These are phyloP conservation scores for Meira miltonrushii DNA, from an alignment of 1,284 basidiomycete species.

Conservation along the genomic window DNA sequence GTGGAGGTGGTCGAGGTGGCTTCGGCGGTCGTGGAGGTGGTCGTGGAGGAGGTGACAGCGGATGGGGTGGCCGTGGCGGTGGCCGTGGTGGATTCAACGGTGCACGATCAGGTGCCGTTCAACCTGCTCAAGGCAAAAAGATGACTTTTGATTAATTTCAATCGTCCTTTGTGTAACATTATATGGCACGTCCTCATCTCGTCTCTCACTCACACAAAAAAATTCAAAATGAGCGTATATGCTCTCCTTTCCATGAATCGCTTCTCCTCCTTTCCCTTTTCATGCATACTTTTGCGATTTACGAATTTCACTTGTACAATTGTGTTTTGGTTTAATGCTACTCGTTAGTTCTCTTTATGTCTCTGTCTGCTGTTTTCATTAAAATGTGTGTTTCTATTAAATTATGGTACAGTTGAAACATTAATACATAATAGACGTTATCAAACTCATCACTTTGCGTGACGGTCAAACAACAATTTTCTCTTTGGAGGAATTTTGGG, in stretches of 20 bases:
- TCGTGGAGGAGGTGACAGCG: conserved; percentile 10
- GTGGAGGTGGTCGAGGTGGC: conserved; percentile 8
- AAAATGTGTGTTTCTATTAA: too few species aligned
- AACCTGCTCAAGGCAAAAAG: conserved; percentile 10
- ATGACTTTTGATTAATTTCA: conserved; percentile 14
- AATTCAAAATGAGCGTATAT: background rate
- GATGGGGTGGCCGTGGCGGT: conserved; percentile 6
- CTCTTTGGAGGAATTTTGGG: conserved; percentile 32
- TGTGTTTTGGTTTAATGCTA: conserved; percentile 1
- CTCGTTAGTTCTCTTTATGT: background rate
- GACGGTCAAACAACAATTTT: conserved; percentile 33
- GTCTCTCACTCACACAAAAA: background rate
- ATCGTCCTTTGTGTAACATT: background rate
- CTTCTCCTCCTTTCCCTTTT: background rate
- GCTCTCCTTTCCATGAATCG: background rate
- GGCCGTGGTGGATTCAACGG: conserved; percentile 11
- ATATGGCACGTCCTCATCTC: background rate
- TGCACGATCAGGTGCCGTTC: conserved; percentile 11
- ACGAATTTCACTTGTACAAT: background rate
- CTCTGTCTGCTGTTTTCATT: background rate
- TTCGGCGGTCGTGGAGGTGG: conserved; percentile 5
- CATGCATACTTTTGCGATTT: background rate
- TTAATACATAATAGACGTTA: background rate
- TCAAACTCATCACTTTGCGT: background rate
- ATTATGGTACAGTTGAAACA: too few species aligned